Evolutionary conservation across 106 monocot species (phyloP).

Genomic region (Apostasia shenzhenica): DNA sequence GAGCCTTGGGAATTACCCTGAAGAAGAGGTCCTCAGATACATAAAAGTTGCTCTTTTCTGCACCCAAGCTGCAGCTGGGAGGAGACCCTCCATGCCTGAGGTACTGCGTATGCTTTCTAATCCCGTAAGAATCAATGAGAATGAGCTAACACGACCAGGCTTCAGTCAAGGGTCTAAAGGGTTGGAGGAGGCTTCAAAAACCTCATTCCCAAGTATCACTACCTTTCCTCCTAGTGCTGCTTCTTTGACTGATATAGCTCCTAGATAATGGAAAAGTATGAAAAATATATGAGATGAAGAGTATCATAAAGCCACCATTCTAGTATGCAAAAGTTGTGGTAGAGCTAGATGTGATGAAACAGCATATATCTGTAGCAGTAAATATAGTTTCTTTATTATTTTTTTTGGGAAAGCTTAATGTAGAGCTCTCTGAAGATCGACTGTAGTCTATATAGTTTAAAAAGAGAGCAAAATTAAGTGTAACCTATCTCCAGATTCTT

Average conservation of each 20-base stretch:
- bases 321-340: neutral
- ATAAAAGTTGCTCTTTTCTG: slow-evolving; percentile 58
- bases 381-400: too few species aligned
- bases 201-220: slow-evolving; percentile 3
- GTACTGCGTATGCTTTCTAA: slow-evolving; percentile 62
- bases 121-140: slow-evolving; percentile 30
- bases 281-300: too few species aligned
- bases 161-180: slow-evolving; percentile 2
- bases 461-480: too few species aligned
- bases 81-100: slow-evolving; percentile 49
- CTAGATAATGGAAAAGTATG: slow-evolving; percentile 10
- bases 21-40: slow-evolving; percentile 51
- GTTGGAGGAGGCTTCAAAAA: neutral
- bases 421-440: too few species aligned
- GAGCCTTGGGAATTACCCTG: slow-evolving; percentile 30
- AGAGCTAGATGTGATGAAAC: neutral
- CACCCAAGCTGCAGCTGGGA: slow-evolving; percentile 28
- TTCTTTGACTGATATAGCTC: slow-evolving; percentile 12
- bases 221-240: neutral
- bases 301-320: too few species aligned
- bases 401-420: too few species aligned
- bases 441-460: too few species aligned
- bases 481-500: too few species aligned
- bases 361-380: too few species aligned
- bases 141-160: slow-evolving; percentile 30